A percentile compares a stretch with the other conserved stretches of the same genome.
Conservation (phyloP, 192 early-diverging fungal genomes). For the Geosiphon pyriformis region DNA sequence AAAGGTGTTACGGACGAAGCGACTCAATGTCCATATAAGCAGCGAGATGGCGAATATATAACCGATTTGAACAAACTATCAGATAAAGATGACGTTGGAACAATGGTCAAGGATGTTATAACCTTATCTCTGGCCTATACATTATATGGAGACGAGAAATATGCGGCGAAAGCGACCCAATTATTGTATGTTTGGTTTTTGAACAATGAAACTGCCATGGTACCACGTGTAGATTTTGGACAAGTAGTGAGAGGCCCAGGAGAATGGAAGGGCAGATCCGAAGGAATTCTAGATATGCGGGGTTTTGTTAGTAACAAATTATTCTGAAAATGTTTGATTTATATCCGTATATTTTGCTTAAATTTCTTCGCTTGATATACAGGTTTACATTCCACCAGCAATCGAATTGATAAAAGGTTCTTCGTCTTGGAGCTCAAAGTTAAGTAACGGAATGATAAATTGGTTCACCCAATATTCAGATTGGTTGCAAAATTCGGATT, state of each 20-base stretch:
- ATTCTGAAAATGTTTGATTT: no score
- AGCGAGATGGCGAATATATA: not conserved
- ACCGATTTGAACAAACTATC: not conserved
- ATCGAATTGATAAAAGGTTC: not conserved
- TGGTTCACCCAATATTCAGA: constrained; percentile 30
- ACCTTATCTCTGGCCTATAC: not conserved
- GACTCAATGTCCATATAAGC: constrained; percentile 7
- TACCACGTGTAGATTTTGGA: not conserved
- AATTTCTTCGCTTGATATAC: not conserved
- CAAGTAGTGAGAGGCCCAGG: not conserved
- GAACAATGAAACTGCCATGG: not conserved
- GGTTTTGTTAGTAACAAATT: not conserved
- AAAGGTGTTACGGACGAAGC: not conserved
- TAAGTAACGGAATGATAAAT: not conserved
- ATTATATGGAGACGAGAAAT: constrained; percentile 2
- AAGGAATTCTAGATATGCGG: constrained; percentile 7
- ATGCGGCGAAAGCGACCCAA: constrained; percentile 2
- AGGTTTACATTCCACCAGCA: not conserved
- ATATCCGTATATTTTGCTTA: not conserved
- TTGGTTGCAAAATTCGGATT: constrained; percentile 27
- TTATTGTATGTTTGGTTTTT: constrained; percentile 9
- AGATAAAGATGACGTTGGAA: not conserved
- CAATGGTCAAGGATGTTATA: not conserved
- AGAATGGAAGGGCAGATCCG: constrained; percentile 1
- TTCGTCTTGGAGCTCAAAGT: not conserved